A percentile compares a stretch with the other conserved stretches of the same genome.
phyloP scores from a whole-genome alignment of 208 protist genomes.

The Leishmania tarentolae region DNA sequence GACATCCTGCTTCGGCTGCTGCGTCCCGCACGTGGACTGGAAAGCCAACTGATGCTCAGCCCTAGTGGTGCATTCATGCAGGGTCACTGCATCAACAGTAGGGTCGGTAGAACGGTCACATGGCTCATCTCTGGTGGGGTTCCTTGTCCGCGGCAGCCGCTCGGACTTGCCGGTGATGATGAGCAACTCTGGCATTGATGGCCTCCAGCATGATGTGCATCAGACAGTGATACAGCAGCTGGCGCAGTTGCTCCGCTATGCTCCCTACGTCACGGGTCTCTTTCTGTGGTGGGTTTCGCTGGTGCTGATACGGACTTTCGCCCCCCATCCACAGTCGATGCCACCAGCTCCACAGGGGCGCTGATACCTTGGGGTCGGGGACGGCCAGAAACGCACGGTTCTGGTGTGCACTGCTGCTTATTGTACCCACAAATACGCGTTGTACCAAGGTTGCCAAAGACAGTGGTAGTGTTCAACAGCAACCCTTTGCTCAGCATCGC shows the following conservation, averaged over 20 bases:
- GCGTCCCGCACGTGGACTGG: not conserved
- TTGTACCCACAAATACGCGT: constrained; percentile 35
- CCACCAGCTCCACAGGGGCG: not conserved
- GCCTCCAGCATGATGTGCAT: constrained; percentile 36
- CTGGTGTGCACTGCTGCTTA: constrained; percentile 31
- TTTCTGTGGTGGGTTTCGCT: constrained; percentile 29
- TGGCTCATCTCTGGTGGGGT: not conserved
- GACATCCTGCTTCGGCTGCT: not conserved
- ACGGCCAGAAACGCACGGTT: constrained; percentile 17
- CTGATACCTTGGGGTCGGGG: constrained; percentile 8
- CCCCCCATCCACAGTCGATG: not conserved
- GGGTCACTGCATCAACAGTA: constrained; percentile 22
- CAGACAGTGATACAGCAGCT: constrained; percentile 23
- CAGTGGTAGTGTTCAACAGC: constrained; percentile 46
- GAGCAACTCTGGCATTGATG: constrained; percentile 37
- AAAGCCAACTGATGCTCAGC: not conserved
- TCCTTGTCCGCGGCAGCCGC: not conserved
- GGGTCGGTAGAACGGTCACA: not conserved
- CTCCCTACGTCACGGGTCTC: constrained; percentile 31
- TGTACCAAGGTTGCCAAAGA: constrained; percentile 66
- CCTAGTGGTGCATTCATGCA: not conserved
- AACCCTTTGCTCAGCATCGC: constrained; percentile 43
- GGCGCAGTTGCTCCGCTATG: constrained; percentile 24
- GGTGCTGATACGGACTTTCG: constrained; percentile 9
- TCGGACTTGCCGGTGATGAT: not conserved